Percentiles rank a stretch among this genome's conserved stretches.
phyloP scores from a whole-genome alignment of 495 filamentous ascomycete genomes.

The Neurospora sublineolata region DNA sequence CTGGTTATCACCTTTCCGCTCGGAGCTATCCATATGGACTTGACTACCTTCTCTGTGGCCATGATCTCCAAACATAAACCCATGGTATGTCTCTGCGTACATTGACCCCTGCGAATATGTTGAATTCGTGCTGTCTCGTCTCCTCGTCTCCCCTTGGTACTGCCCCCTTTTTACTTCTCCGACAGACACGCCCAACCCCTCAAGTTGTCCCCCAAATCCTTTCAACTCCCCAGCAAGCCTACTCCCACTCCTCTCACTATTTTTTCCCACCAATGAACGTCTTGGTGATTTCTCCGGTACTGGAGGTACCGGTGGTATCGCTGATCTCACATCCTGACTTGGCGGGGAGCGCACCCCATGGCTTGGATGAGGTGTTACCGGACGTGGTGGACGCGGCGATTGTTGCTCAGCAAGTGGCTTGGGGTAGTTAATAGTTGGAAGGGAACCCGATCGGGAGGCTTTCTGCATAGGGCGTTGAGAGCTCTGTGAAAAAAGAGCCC shows the following conservation, averaged over 20 bases:
- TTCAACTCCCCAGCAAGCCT: not conserved
- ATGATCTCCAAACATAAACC: not conserved
- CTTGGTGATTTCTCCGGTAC: not conserved
- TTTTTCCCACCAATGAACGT: not conserved
- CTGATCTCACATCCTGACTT: not conserved
- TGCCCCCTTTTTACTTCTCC: not conserved
- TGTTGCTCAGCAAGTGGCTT: not conserved
- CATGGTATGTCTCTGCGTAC: not conserved
- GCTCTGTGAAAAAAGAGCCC: fast-evolving
- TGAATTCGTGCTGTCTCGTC: not conserved
- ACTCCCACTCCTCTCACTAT: not conserved
- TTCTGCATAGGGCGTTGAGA: not conserved
- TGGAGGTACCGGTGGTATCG: not conserved
- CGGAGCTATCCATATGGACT: not conserved
- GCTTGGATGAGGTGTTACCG: not conserved
- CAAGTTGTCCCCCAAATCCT: not conserved
- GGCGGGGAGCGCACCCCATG: not conserved
- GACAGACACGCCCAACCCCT: not conserved
- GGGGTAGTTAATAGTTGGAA: not conserved
- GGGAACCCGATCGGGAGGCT: not conserved
- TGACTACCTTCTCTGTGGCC: not conserved
- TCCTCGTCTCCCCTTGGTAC: not conserved
- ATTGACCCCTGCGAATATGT: not conserved
- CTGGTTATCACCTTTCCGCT: not conserved
- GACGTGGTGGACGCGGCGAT: not conserved